Evolutionary conservation across 257 asterid genomes (phyloP).

Genomic region (Solanum virginianum): DNA sequence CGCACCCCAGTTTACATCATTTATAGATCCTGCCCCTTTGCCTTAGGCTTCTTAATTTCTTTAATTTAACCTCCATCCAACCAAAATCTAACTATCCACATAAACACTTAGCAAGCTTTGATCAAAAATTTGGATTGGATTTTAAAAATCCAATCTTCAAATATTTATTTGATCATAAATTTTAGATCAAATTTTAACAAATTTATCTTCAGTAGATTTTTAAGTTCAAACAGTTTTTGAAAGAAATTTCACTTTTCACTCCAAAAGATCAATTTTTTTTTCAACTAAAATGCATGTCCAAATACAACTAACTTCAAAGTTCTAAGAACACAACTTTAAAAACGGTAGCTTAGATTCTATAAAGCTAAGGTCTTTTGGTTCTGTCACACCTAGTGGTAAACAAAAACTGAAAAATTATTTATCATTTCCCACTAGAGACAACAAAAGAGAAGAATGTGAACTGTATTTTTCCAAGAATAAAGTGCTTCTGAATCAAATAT

Average conservation of each 20-base stretch:
- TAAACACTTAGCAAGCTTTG: no score
- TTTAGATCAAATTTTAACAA: no score
- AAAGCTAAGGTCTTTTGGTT: not conserved
- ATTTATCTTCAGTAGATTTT: not conserved
- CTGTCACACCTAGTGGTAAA: not conserved
- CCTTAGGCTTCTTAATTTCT: not conserved
- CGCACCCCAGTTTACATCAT: not conserved
- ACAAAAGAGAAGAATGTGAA: slow-evolving; percentile 12
- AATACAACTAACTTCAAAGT: not conserved
- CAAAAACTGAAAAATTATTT: not conserved
- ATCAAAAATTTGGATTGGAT: no score
- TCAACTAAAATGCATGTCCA: rapidly evolving
- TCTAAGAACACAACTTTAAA: no score
- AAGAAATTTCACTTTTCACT: not conserved
- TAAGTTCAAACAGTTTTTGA: not conserved
- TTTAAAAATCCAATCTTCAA: no score
- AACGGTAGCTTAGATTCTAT: not conserved
- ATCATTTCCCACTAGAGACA: not conserved
- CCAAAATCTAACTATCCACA: not conserved
- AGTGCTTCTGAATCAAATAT: slow-evolving; percentile 4
- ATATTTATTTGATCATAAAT: no score
- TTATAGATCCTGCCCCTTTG: not conserved
- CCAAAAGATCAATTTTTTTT: not conserved
- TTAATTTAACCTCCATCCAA: not conserved
- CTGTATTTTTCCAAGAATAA: slow-evolving; percentile 1